Conservation (phyloP, 164 flowering plant genomes). For the Stephania cephalantha region DNA sequence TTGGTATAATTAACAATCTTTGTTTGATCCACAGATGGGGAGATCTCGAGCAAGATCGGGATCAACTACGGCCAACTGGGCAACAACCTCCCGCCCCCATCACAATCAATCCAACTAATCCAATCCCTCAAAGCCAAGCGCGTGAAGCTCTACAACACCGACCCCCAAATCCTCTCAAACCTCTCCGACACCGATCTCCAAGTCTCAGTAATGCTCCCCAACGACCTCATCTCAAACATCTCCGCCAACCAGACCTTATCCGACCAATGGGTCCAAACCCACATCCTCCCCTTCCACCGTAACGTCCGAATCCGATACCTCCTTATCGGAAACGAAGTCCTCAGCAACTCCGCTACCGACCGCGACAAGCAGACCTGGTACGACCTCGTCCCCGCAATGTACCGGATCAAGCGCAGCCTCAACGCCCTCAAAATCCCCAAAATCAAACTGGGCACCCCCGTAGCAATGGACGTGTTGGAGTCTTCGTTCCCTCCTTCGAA, state of each 20-base stretch:
- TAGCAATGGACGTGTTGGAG: conserved; percentile 70
- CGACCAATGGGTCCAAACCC: conserved; percentile 60
- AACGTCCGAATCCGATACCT: conserved; percentile 55
- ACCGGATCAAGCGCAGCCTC: conserved; percentile 40
- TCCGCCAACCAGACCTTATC: conserved; percentile 47
- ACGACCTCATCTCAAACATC: conserved; percentile 49
- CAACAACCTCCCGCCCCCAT: conserved; percentile 67
- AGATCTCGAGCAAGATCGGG: conserved; percentile 41
- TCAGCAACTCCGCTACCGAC: conserved; percentile 24
- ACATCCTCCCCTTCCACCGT: conserved; percentile 60
- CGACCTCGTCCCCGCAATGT: conserved; percentile 73
- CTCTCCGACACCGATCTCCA: conserved; percentile 43
- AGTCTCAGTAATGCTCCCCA: conserved; percentile 81
- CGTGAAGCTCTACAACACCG: conserved; percentile 75
- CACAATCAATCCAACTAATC: conserved; percentile 50
- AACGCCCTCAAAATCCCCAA: conserved; percentile 31
- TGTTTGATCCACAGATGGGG: conserved; percentile 39
- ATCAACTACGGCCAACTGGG: conserved; percentile 81
- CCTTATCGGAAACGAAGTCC: conserved; percentile 81
- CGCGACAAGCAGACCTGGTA: conserved; percentile 32
- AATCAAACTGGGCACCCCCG: conserved; percentile 71
- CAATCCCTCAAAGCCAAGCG: conserved; percentile 45
- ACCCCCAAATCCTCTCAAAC: conserved; percentile 57
- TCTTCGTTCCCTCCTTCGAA: conserved; percentile 78
- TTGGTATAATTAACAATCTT: not conserved